phyloP scores from a whole-genome alignment of 2,329 filamentous ascomycete genomes.

The Berkeleyomyces rouxiae region DNA sequence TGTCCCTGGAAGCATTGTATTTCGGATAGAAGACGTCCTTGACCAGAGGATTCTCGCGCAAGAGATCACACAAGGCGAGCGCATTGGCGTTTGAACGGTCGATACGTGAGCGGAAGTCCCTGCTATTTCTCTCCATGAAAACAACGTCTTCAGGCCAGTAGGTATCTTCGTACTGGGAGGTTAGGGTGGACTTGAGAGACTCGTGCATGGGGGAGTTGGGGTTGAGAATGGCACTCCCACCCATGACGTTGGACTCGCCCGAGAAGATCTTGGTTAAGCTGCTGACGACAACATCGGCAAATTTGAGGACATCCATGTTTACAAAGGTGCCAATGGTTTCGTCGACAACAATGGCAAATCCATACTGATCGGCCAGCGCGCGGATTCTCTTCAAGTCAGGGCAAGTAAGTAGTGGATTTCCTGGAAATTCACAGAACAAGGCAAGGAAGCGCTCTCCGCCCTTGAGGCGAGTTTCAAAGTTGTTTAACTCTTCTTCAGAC shows the following conservation, averaged over 20 bases:
- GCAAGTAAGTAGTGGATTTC: slow-evolving; percentile 74
- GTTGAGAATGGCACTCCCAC: slow-evolving; percentile 54
- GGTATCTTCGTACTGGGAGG: slow-evolving; percentile 61
- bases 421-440: slow-evolving; percentile 88
- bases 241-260: slow-evolving; percentile 97
- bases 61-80: slow-evolving; percentile 60
- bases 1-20: slow-evolving; percentile 46
- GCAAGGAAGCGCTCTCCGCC: slow-evolving; percentile 61
- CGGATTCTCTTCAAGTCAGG: slow-evolving; percentile 76
- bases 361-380: slow-evolving; percentile 60
- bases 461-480: slow-evolving; percentile 56
- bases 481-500: slow-evolving; percentile 61
- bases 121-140: slow-evolving; percentile 90
- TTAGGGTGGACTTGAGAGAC: slow-evolving; percentile 48
- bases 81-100: slow-evolving; percentile 74
- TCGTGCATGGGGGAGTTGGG: slow-evolving; percentile 53
- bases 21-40: slow-evolving; percentile 81
- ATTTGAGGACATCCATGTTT: slow-evolving; percentile 82
- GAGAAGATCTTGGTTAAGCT: slow-evolving; percentile 95
- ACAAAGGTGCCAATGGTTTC: slow-evolving; percentile 95
- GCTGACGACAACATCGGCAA: slow-evolving; percentile 82
- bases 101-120: slow-evolving; percentile 73
- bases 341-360: slow-evolving; percentile 82
- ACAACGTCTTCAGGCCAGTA: slow-evolving; percentile 91
- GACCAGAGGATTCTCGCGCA: slow-evolving; percentile 45